These are phyloP conservation scores for Gaillardinia entomophila DNA, from an alignment of 805 yeast genomes.

Conservation along the genomic window DNA sequence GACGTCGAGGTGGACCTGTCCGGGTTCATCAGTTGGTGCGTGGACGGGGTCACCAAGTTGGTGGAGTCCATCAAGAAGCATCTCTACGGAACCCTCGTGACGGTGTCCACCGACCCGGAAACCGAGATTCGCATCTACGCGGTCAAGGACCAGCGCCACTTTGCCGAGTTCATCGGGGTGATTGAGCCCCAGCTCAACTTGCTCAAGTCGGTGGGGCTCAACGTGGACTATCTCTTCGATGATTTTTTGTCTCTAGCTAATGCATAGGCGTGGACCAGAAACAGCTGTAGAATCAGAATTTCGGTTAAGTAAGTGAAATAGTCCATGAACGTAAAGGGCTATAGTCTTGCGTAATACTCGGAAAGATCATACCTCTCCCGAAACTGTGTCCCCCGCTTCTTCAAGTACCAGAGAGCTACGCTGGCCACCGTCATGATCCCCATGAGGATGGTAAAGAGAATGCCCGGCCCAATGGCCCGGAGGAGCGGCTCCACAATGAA, in stretches of 20 bases:
- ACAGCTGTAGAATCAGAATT: no score
- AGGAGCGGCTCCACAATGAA: conserved; percentile 71
- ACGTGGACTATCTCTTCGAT: conserved; percentile 65
- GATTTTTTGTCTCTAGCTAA: conserved; percentile 27
- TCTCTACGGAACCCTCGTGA: conserved; percentile 54
- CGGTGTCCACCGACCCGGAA: conserved; percentile 30
- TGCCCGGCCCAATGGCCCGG: conserved; percentile 64
- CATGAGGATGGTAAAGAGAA: conserved; percentile 60
- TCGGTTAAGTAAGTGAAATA: no score
- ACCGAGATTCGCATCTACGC: conserved; percentile 20
- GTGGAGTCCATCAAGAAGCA: conserved; percentile 60
- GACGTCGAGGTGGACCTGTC: conserved; percentile 32
- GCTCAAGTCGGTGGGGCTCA: conserved; percentile 62
- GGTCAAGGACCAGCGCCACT: conserved; percentile 33
- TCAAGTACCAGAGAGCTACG: conserved; percentile 39
- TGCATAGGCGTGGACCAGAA: no score
- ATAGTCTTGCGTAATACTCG: conserved; percentile 47
- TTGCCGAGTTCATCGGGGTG: conserved; percentile 49
- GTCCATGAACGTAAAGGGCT: no score
- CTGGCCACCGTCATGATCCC: conserved; percentile 47
- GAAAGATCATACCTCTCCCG: conserved; percentile 59
- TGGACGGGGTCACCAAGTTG: conserved; percentile 55
- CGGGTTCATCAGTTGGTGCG: conserved; percentile 72
- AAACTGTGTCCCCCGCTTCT: conserved; percentile 53
- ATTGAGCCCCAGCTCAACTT: conserved; percentile 54